Conservation (phyloP, 805 yeast species). For the Ogataea kodamae region DNA sequence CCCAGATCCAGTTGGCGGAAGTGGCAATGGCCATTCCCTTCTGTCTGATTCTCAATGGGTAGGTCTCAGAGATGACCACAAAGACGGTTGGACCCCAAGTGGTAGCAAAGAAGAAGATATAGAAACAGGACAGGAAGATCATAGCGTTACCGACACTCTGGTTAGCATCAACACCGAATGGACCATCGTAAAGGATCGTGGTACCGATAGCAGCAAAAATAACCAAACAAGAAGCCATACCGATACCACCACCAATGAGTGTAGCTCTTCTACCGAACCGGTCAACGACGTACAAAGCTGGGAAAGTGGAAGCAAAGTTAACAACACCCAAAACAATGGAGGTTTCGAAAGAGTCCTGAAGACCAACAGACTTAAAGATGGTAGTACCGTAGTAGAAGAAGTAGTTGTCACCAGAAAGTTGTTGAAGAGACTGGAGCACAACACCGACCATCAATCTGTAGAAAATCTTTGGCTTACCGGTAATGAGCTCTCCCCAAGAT, state of each 20-base stretch:
- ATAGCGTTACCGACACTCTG: conserved; percentile 57
- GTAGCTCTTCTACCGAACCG: conserved; percentile 52
- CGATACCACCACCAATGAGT: conserved; percentile 46
- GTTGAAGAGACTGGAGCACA: conserved; percentile 57
- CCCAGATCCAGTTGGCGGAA: conserved; percentile 64
- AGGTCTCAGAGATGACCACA: conserved; percentile 63
- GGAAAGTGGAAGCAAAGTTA: conserved; percentile 53
- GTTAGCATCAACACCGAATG: conserved; percentile 38
- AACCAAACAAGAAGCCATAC: conserved; percentile 55
- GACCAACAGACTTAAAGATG: conserved; percentile 57
- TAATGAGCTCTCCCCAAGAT: conserved; percentile 58
- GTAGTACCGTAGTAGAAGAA: conserved; percentile 66
- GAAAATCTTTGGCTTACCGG: conserved; percentile 61
- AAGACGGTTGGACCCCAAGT: conserved; percentile 76
- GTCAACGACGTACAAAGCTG: conserved; percentile 51
- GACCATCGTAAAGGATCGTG: conserved; percentile 40
- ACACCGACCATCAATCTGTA: conserved; percentile 56
- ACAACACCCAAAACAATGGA: conserved; percentile 56
- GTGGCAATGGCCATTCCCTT: conserved; percentile 64
- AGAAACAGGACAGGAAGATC: conserved; percentile 64
- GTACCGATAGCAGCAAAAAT: conserved; percentile 62
- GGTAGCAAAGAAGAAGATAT: conserved; percentile 63
- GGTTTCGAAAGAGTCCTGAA: conserved; percentile 54
- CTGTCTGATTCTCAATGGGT: conserved; percentile 61
- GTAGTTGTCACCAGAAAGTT: conserved; percentile 61